These are phyloP conservation scores for Pestalotiopsis sp. DNA, from an alignment of 2,329 filamentous ascomycete species.

Conservation along the genomic window DNA sequence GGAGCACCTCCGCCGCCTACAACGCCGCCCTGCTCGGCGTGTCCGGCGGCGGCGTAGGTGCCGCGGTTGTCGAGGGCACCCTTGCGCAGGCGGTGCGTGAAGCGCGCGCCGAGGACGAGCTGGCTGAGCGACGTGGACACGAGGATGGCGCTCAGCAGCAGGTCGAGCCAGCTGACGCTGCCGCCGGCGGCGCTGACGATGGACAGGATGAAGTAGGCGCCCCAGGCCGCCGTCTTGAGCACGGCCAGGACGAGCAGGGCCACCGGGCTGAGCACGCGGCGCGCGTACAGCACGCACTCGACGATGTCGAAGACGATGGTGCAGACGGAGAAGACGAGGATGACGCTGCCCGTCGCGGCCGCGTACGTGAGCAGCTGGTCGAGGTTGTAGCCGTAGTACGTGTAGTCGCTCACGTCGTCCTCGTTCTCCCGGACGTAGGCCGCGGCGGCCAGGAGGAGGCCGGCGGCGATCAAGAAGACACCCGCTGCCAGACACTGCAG, in stretches of 20 bases:
- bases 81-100: constrained; percentile 18
- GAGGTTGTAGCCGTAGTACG: constrained; percentile 14
- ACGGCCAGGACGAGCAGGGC: constrained; percentile 18
- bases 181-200: constrained; percentile 12
- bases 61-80: constrained; percentile 7
- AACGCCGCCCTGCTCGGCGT: constrained; percentile 2
- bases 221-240: constrained; percentile 21
- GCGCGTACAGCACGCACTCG: constrained; percentile 18
- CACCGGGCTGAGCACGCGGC: constrained; percentile 17
- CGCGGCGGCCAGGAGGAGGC: constrained; percentile 14
- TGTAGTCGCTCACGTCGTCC: background rate
- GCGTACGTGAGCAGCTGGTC: constrained; percentile 13
- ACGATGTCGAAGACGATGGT: constrained; percentile 20
- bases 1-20: background rate
- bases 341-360: constrained; percentile 16
- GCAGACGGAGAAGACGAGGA: constrained; percentile 15
- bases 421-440: constrained; percentile 13
- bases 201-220: constrained; percentile 16
- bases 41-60: constrained; percentile 7
- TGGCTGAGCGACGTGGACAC: constrained; percentile 14
- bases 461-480: constrained; percentile 15
- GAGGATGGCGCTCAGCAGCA: constrained; percentile 17
- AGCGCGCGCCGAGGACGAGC: constrained; percentile 18
- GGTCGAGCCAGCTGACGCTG: constrained; percentile 12
- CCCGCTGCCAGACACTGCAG: constrained; percentile 17